Conservation (phyloP, 2,329 filamentous ascomycete species). For the Colletotrichum sp. region DNA sequence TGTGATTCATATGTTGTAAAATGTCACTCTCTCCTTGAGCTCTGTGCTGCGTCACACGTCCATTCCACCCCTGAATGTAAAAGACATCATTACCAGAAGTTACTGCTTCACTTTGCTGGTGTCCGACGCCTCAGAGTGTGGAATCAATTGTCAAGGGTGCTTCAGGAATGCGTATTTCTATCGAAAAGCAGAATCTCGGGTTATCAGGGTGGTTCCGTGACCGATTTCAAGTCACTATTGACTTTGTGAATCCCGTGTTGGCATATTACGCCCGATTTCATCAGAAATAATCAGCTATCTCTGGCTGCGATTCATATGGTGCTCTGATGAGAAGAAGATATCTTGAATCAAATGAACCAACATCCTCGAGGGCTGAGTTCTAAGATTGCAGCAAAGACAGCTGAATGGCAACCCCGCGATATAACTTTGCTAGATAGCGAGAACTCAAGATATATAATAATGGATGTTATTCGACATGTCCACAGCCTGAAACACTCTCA, state of each 20-base stretch:
- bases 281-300: background rate
- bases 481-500: background rate
- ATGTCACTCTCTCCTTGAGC: background rate
- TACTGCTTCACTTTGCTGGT: background rate
- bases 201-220: background rate
- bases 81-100: background rate
- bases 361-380: background rate
- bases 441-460: background rate
- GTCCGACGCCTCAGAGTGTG: background rate
- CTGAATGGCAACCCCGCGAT: no score
- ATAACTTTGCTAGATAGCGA: accelerated
- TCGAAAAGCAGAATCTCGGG: background rate
- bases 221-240: background rate
- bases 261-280: background rate
- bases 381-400: background rate
- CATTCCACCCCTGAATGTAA: background rate
- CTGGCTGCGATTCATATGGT: background rate
- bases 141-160: accelerated
- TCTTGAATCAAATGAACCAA: background rate
- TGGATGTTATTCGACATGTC: background rate
- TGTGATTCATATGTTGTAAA: background rate
- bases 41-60: background rate
- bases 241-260: background rate
- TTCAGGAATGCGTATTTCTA: accelerated
- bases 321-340: background rate